A percentile compares a stretch with the other conserved stretches of the same genome.
Evolutionary conservation across 352 stramenopile species (phyloP).

Genomic region (Globisporangium cystogenes): DNA sequence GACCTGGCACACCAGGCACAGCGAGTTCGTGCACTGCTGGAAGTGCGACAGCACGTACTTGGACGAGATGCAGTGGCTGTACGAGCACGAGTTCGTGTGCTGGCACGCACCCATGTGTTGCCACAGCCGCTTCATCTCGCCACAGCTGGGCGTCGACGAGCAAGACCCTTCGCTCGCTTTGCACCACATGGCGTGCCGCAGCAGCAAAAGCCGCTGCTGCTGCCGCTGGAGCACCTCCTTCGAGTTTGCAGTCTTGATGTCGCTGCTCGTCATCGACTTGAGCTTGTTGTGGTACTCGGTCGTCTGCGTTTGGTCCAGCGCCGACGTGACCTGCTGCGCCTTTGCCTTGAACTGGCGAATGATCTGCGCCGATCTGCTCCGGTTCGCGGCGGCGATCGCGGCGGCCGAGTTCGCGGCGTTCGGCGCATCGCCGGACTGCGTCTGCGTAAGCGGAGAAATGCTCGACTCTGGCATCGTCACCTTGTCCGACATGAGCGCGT

Average conservation of each 20-base stretch:
- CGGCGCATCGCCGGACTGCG: constrained; percentile 1
- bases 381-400: constrained; percentile 26
- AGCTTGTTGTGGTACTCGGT: constrained; percentile 84
- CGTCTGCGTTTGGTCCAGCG: constrained; percentile 73
- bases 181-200: constrained; percentile 98
- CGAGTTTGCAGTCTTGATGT: constrained; percentile 62
- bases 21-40: constrained; percentile 96
- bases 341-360: constrained; percentile 77
- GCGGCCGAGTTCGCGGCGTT: constrained; percentile 17
- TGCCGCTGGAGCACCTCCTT: constrained; percentile 97
- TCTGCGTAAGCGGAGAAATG: constrained; percentile 22
- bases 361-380: constrained; percentile 74
- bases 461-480: constrained; percentile 27
- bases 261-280: constrained; percentile 71
- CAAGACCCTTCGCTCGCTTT: constrained; percentile 92
- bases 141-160: constrained; percentile 94
- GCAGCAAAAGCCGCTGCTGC: constrained; percentile 95
- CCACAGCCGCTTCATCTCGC: constrained; percentile 98
- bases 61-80: constrained; percentile 98
- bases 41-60: constrained; percentile 99
- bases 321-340: constrained; percentile 74
- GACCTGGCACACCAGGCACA: constrained; percentile 96
- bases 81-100: constrained; percentile 94
- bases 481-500: constrained; percentile 41
- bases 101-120: constrained; percentile 98